A percentile compares a stretch with the other conserved stretches of the same genome.
Evolutionary conservation across 2,329 filamentous ascomycete species (phyloP).

Genomic region (Sclerotinia minor): DNA sequence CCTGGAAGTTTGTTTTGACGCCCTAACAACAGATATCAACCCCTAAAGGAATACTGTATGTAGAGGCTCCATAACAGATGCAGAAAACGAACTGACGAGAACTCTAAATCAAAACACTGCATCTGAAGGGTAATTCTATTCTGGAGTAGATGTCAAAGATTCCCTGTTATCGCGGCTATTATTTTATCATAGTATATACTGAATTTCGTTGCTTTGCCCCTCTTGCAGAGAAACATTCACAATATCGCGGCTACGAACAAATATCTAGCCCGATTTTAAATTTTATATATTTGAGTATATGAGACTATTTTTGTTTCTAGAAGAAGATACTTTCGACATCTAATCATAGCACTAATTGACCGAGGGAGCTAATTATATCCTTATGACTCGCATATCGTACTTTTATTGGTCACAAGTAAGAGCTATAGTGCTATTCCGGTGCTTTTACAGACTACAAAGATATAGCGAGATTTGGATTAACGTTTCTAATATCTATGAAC

Average conservation of each 20-base stretch:
- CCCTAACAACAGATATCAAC: background rate
- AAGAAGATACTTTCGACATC: background rate
- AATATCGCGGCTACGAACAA: too few relatives aligned
- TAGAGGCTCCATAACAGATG: background rate
- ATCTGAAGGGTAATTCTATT: background rate
- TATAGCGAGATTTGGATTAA: conserved; percentile 8
- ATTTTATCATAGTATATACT: background rate
- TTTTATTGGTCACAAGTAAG: background rate
- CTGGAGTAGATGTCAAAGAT: background rate
- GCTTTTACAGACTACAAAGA: background rate
- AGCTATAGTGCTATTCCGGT: background rate
- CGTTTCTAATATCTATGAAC: background rate
- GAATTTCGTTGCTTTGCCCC: background rate
- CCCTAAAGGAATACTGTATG: background rate
- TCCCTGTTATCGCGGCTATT: background rate
- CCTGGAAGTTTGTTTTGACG: background rate
- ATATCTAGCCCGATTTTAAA: background rate
- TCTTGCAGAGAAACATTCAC: background rate
- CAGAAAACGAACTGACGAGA: background rate
- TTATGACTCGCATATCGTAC: background rate
- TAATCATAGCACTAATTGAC: background rate
- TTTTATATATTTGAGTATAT: background rate
- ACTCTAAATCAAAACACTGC: conserved; percentile 6
- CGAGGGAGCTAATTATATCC: background rate
- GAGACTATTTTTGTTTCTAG: conserved; percentile 8